A percentile compares a stretch with the other conserved stretches of the same genome.
phyloP scores from a whole-genome alignment of 768 basidiomycete genomes.

The Inosperma sp. region DNA sequence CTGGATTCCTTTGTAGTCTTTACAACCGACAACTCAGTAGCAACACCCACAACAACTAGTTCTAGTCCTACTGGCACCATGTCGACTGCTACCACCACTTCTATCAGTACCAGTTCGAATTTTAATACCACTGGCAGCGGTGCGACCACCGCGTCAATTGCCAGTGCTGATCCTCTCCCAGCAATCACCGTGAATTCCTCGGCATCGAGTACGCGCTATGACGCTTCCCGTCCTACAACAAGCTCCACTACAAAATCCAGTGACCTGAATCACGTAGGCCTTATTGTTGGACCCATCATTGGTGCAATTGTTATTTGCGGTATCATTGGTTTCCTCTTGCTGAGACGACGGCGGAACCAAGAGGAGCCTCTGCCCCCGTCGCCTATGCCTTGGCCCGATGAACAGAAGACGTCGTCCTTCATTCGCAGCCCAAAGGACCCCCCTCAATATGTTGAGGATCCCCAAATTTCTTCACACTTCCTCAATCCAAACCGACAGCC shows the following conservation, averaged over 20 bases:
- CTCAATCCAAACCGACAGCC: neutral
- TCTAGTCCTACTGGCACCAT: neutral
- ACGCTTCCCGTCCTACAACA: neutral
- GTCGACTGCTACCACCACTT: too few species aligned
- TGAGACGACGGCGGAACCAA: neutral
- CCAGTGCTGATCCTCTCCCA: neutral
- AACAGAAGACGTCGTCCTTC: neutral
- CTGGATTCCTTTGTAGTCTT: conserved; percentile 1
- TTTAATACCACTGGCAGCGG: neutral
- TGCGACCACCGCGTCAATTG: neutral
- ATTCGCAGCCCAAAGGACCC: neutral
- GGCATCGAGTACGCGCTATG: neutral
- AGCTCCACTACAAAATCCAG: neutral
- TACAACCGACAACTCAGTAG: neutral
- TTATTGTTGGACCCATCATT: neutral
- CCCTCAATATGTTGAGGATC: neutral
- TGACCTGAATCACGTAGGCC: neutral
- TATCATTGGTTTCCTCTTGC: neutral
- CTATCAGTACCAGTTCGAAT: neutral
- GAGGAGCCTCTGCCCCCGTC: neutral
- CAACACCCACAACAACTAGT: neutral
- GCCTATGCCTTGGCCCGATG: neutral
- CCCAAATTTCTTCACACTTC: neutral
- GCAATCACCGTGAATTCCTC: neutral
- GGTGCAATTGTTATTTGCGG: neutral